Evolutionary conservation across 2,329 filamentous ascomycete species (phyloP).

Genomic region (Lecanicillium sp.): DNA sequence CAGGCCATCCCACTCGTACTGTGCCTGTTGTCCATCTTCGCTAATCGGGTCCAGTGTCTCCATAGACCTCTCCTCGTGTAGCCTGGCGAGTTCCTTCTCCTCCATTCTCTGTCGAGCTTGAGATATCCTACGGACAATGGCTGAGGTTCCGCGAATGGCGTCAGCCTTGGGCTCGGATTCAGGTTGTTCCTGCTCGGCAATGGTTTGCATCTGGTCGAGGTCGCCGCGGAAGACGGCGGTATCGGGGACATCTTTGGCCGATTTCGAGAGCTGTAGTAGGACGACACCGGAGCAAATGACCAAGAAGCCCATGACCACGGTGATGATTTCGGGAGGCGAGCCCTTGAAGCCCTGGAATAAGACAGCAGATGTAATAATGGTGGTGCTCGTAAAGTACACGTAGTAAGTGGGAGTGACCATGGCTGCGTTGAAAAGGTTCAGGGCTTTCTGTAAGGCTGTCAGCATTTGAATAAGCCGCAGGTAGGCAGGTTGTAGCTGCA

Average conservation of each 20-base stretch:
- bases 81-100: slow-evolving; percentile 65
- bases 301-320: slow-evolving; percentile 87
- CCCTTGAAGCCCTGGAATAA: slow-evolving; percentile 93
- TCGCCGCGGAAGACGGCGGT: slow-evolving; percentile 86
- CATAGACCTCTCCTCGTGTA: slow-evolving; percentile 68
- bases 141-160: slow-evolving; percentile 83
- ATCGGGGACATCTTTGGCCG: slow-evolving; percentile 93
- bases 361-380: slow-evolving; percentile 87
- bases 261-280: slow-evolving; percentile 91
- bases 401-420: slow-evolving; percentile 98
- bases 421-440: slow-evolving; percentile 94
- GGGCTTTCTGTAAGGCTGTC: slow-evolving; percentile 70
- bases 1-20: slow-evolving; percentile 85
- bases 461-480: slow-evolving; percentile 17
- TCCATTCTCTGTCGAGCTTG: slow-evolving; percentile 69
- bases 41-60: slow-evolving; percentile 66
- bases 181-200: slow-evolving; percentile 91
- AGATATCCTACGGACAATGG: slow-evolving; percentile 79
- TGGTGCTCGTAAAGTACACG: slow-evolving; percentile 93
- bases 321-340: slow-evolving; percentile 68
- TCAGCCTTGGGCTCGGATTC: slow-evolving; percentile 95
- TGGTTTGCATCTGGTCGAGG: slow-evolving; percentile 88
- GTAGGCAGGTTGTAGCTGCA: background rate
- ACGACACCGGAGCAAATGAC: slow-evolving; percentile 91
- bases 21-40: slow-evolving; percentile 58